phyloP scores from a whole-genome alignment of 2,329 filamentous ascomycete genomes.

The Calonectria honghensis region DNA sequence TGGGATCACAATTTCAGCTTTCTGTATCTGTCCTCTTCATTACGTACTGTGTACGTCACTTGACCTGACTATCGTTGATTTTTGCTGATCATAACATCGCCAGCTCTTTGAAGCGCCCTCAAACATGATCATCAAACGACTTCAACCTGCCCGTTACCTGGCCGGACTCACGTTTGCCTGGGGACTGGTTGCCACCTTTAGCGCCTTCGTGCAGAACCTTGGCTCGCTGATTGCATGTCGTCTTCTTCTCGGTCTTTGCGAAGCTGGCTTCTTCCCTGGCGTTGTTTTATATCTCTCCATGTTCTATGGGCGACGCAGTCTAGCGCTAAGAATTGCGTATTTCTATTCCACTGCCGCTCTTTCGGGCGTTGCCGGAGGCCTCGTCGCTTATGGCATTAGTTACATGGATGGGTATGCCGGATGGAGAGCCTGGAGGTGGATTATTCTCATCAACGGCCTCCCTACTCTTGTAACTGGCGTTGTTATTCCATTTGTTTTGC shows the following conservation, averaged over 20 bases:
- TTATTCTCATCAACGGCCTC: conserved; percentile 74
- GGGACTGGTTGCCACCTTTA: conserved; percentile 65
- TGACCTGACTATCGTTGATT: no score
- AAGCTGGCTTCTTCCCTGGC: conserved; percentile 72
- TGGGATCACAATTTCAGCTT: conserved; percentile 74
- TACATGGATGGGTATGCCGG: conserved; percentile 77
- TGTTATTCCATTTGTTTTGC: conserved; percentile 72
- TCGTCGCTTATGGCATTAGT: conserved; percentile 79
- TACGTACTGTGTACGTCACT: conserved; percentile 63
- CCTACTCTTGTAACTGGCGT: conserved; percentile 70
- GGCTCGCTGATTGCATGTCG: conserved; percentile 66
- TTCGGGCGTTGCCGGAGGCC: conserved; percentile 78
- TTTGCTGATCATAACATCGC: not conserved
- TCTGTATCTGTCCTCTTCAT: conserved; percentile 66
- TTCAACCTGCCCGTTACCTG: conserved; percentile 69
- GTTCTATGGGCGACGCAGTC: conserved; percentile 78
- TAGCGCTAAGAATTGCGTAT: conserved; percentile 78
- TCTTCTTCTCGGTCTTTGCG: conserved; percentile 59
- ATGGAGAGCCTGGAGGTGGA: conserved; percentile 80
- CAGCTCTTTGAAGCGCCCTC: conserved; percentile 64
- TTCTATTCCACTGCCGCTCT: conserved; percentile 77
- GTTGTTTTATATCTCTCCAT: conserved; percentile 74
- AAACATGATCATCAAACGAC: conserved; percentile 61
- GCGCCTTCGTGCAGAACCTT: conserved; percentile 67
- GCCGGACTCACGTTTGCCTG: conserved; percentile 65